phyloP scores from a whole-genome alignment of 2,329 filamentous ascomycete species.

The Intubia oerlemansii region DNA sequence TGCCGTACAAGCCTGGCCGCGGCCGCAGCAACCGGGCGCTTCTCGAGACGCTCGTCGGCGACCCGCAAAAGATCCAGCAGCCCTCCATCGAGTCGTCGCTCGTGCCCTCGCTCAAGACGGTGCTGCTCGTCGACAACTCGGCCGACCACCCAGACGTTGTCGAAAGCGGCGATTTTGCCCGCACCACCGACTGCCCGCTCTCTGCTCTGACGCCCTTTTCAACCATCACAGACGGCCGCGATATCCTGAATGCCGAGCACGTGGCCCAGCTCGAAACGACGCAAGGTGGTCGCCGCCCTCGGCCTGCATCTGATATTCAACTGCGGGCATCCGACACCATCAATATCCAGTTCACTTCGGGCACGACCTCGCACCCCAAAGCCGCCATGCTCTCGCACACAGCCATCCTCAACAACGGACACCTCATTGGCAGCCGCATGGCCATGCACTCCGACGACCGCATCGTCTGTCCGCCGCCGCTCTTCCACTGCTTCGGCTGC shows the following conservation, averaged over 20 bases:
- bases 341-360: slow-evolving; percentile 93
- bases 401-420: slow-evolving; percentile 83
- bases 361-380: slow-evolving; percentile 82
- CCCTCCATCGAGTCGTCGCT: slow-evolving; percentile 16
- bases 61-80: slow-evolving; percentile 9
- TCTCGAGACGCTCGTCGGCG: slow-evolving; percentile 22
- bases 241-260: slow-evolving; percentile 1
- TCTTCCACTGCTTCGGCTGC: slow-evolving; percentile 81
- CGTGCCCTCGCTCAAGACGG: slow-evolving; percentile 46
- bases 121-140: slow-evolving; percentile 68
- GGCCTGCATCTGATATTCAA: slow-evolving; percentile 19
- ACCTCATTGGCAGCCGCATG: slow-evolving; percentile 71
- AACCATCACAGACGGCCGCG: slow-evolving; percentile 12
- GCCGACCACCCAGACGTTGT: slow-evolving; percentile 19
- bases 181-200: slow-evolving; percentile 6
- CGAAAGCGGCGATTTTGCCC: slow-evolving; percentile 15
- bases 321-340: slow-evolving; percentile 48
- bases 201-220: slow-evolving; percentile 24
- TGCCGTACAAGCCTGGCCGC: slow-evolving; percentile 40
- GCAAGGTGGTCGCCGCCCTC: slow-evolving; percentile 14
- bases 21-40: slow-evolving; percentile 31
- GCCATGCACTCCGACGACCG: slow-evolving; percentile 50
- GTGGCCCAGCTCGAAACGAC: too few species aligned
- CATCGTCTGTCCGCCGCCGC: slow-evolving; percentile 65
- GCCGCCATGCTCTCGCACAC: slow-evolving; percentile 74